phyloP scores from a whole-genome alignment of 2,329 filamentous ascomycete species.

The Lachnellula suecica region DNA sequence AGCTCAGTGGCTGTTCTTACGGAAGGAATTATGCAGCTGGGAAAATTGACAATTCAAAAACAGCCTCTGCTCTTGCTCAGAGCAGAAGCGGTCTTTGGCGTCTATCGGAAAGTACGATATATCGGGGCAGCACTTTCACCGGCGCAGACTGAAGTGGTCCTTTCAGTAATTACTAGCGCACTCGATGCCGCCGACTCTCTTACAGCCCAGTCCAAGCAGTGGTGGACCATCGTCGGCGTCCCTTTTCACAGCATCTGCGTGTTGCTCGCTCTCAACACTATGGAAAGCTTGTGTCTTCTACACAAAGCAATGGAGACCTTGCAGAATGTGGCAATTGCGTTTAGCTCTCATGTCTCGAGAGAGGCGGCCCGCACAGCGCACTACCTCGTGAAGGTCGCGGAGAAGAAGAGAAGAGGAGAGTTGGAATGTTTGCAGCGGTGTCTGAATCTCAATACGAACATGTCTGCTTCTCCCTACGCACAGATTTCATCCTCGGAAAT shows the following conservation, averaged over 20 bases:
- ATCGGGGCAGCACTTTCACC: background rate
- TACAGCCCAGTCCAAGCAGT: background rate
- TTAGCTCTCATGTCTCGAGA: background rate
- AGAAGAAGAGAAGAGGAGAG: background rate
- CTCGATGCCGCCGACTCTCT: background rate
- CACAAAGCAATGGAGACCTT: background rate
- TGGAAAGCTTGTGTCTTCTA: background rate
- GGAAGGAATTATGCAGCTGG: background rate
- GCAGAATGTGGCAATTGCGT: background rate
- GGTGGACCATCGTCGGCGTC: background rate
- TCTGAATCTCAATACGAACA: background rate
- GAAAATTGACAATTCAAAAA: background rate
- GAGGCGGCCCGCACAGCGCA: background rate
- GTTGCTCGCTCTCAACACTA: background rate
- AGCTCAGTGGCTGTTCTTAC: background rate
- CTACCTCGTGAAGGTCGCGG: background rate
- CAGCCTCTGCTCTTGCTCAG: background rate
- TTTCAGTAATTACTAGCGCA: background rate
- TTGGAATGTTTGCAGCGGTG: background rate
- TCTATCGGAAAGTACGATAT: background rate
- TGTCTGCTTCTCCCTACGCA: background rate
- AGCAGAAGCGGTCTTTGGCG: background rate
- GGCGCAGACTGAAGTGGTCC: background rate
- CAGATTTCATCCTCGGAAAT: background rate
- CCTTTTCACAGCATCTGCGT: background rate